Evolutionary conservation across 306 rosid species (phyloP), one percentile per base, ranked within the genome.

Genomic region (Prunus mongolica): DNA sequence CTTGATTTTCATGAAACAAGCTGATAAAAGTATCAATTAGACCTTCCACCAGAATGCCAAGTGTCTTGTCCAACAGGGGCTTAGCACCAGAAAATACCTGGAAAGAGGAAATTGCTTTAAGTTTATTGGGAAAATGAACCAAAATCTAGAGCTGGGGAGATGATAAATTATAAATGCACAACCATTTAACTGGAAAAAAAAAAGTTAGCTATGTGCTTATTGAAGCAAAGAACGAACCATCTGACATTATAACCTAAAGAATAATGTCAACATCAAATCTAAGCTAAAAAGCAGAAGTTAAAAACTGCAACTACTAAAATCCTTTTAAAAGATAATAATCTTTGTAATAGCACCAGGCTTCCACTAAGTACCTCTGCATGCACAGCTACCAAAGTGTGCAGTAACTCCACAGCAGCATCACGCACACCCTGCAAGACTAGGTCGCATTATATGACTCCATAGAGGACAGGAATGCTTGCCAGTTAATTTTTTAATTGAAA

Each of bases 1-100:
- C 72, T 83, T 89, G 88, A 78, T 89, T 87, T 84, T 96, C 99
- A 64, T 91, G 88, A 77, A 92, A 91, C 73, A 96, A 84, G 86
- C 96, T 92, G 84, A 96, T 93, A 61, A 96, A 89, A 7, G 98
- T 96, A 81, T 96, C 99, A 82, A 96, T 91, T 71, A 96, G 90
- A 65, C 99, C 99, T 88, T 96, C 99, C 72, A 92, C 95, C 58
- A 92, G 99, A 84, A 90, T 96, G 81, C 98, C 99, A 7, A 96
- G 97, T 57, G 97, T 96, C 88, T 88, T 96, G 78, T 96, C 98
- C 88, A 96, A 82, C 57, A 96, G 96, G 81, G 97, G 97, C 76
- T 89, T 92, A 62, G 90, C 91, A 80, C 99, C 97, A 72, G 98
- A 84, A 86, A 96, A 92, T 83, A 91, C 99, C 99, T 96, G 86